phyloP scores from a whole-genome alignment of 768 basidiomycete species.

The Lactarius deliciosus region DNA sequence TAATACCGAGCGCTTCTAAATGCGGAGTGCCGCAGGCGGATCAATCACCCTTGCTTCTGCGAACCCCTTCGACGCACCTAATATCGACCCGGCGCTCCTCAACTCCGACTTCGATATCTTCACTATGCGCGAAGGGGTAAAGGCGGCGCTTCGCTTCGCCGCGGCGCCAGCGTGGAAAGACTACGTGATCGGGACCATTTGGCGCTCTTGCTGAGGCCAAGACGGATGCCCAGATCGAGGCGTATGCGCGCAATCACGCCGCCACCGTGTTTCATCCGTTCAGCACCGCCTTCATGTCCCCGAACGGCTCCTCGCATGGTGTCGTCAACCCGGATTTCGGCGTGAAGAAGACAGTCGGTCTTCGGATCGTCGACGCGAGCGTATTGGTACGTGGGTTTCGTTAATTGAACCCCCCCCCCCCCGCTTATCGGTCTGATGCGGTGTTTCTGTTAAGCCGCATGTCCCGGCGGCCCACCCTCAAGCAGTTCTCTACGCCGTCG shows the following conservation, averaged over 20 bases:
- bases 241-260: conserved; percentile 27
- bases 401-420: background rate
- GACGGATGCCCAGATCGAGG: conserved; percentile 30
- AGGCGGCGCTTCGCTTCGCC: conserved; percentile 5
- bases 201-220: conserved; percentile 5
- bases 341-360: conserved; percentile 45
- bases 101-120: conserved; percentile 13
- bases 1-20: background rate
- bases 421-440: background rate
- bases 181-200: conserved; percentile 8
- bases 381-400: conserved; percentile 22
- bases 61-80: conserved; percentile 33
- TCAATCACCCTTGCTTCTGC: conserved; percentile 32
- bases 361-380: conserved; percentile 40
- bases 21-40: conserved; percentile 19
- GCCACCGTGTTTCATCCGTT: conserved; percentile 33
- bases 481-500: conserved; percentile 21
- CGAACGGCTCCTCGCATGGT: conserved; percentile 35
- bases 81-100: conserved; percentile 32
- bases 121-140: conserved; percentile 15
- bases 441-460: conserved; percentile 15
- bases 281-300: conserved; percentile 46
- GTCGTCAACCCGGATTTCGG: conserved; percentile 45
- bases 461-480: conserved; percentile 23
- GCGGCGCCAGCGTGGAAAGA: conserved; percentile 17